Percentiles rank a stretch among this genome's conserved stretches.
Conservation (phyloP, 371 early-diverging fungal genomes). For the Mortierella sp. region DNA sequence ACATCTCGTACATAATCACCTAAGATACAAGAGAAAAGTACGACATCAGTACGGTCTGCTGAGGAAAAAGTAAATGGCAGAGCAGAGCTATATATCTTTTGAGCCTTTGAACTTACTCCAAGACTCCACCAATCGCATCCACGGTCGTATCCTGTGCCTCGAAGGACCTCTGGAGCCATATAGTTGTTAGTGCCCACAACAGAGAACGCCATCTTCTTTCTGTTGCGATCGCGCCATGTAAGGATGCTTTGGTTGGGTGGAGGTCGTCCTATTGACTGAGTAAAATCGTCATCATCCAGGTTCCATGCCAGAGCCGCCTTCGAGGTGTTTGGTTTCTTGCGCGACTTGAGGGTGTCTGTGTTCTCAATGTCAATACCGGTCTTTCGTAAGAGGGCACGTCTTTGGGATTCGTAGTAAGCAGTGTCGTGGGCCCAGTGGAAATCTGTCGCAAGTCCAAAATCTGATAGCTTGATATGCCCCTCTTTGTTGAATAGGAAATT, state of each 20-base stretch:
- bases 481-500: conserved; percentile 68
- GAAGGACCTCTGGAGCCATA: conserved; percentile 82
- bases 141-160: conserved; percentile 70
- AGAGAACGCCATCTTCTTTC: conserved; percentile 71
- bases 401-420: conserved; percentile 65
- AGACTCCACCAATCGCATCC: conserved; percentile 84
- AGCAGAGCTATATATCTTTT: not conserved
- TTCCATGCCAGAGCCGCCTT: conserved; percentile 50
- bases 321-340: conserved; percentile 37
- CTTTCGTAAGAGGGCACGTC: conserved; percentile 61
- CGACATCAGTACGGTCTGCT: not conserved
- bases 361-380: conserved; percentile 62
- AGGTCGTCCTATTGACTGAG: conserved; percentile 45
- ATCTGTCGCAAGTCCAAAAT: conserved; percentile 83
- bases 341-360: conserved; percentile 59
- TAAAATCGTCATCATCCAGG: conserved; percentile 42
- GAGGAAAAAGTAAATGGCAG: not conserved
- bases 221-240: conserved; percentile 67
- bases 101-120: conserved; percentile 52
- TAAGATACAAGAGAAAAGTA: not conserved
- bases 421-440: conserved; percentile 71
- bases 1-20: conserved; percentile 81
- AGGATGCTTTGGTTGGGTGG: conserved; percentile 68
- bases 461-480: conserved; percentile 85
- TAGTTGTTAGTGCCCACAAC: conserved; percentile 93